Percentiles rank a stretch among this genome's conserved stretches.
Evolutionary conservation across 306 rosid species (phyloP).

Genomic region (Carpinus fangiana): DNA sequence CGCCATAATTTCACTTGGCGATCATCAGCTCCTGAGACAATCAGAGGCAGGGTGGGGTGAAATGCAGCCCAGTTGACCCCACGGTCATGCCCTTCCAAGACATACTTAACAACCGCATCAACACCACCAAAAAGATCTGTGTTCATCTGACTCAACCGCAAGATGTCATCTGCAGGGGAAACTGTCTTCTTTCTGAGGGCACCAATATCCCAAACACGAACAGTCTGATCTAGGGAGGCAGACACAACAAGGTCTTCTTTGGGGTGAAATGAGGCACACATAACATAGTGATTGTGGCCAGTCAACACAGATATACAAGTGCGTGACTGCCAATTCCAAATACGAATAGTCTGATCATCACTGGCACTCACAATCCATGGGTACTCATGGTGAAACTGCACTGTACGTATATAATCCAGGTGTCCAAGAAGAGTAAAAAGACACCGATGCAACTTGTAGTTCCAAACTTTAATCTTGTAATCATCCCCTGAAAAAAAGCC

Average conservation of each 20-base stretch:
- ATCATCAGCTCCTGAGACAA: constrained; percentile 97
- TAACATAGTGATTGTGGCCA: constrained; percentile 96
- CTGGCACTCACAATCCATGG: constrained; percentile 99
- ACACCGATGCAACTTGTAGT: constrained; percentile 95
- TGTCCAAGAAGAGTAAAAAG: constrained; percentile 94
- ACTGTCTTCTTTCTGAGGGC: constrained; percentile 88
- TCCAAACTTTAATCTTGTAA: constrained; percentile 98
- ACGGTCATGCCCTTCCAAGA: constrained; percentile 96
- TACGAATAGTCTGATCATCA: constrained; percentile 97
- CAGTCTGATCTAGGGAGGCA: constrained; percentile 95
- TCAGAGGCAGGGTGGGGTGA: constrained; percentile 90
- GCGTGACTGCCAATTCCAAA: constrained; percentile 99
- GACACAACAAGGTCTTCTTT: constrained; percentile 95
- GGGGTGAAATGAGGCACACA: constrained; percentile 95
- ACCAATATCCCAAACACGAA: constrained; percentile 97
- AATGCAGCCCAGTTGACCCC: constrained; percentile 99
- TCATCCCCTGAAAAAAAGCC: constrained; percentile 73
- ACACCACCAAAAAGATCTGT: constrained; percentile 94
- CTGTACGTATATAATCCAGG: constrained; percentile 94
- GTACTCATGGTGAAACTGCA: constrained; percentile 92
- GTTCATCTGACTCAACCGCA: constrained; percentile 93
- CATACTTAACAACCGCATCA: constrained; percentile 92
- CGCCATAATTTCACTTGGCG: constrained; percentile 97
- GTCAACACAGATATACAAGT: constrained; percentile 93
- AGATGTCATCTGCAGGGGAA: constrained; percentile 88